Evolutionary conservation across 2,329 filamentous ascomycete genomes (phyloP).

Genomic region (Clonostachys chloroleuca): DNA sequence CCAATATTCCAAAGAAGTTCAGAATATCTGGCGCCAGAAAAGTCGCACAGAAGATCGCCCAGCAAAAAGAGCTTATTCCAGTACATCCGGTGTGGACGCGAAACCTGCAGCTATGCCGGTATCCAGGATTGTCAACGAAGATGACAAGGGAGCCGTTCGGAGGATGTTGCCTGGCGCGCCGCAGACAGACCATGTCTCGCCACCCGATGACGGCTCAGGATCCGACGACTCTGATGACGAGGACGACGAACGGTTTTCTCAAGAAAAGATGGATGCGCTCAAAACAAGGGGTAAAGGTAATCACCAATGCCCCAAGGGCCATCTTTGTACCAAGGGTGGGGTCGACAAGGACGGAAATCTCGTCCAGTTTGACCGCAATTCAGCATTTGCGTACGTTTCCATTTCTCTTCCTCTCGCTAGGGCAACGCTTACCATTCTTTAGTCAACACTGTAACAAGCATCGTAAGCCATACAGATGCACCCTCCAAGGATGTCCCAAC

Average conservation of each 20-base stretch:
- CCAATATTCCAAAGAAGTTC: conserved; percentile 25
- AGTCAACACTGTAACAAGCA: conserved; percentile 39
- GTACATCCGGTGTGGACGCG: no score
- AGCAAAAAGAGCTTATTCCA: no score
- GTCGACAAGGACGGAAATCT: conserved; percentile 30
- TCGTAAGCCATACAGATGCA: conserved; percentile 33
- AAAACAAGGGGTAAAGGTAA: conserved; percentile 31
- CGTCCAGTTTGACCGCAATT: conserved; percentile 33
- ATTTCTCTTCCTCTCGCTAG: conserved; percentile 1
- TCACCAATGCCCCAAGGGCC: conserved; percentile 27
- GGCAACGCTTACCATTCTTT: background rate
- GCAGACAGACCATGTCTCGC: conserved; percentile 5
- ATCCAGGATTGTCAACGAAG: no score
- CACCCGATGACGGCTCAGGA: conserved; percentile 9
- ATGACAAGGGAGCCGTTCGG: no score
- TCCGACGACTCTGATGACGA: conserved; percentile 22
- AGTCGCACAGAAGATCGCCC: background rate
- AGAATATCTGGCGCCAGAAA: conserved; percentile 19
- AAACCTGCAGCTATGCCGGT: no score
- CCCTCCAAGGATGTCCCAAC: conserved; percentile 30
- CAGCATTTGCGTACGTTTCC: conserved; percentile 27
- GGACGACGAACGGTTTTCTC: conserved; percentile 25
- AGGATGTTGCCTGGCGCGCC: background rate
- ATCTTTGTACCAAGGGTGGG: conserved; percentile 31
- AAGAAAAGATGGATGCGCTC: conserved; percentile 31